These are phyloP conservation scores for Pyricularia sp. DNA, from an alignment of 2,329 filamentous ascomycete species.

Conservation along the genomic window DNA sequence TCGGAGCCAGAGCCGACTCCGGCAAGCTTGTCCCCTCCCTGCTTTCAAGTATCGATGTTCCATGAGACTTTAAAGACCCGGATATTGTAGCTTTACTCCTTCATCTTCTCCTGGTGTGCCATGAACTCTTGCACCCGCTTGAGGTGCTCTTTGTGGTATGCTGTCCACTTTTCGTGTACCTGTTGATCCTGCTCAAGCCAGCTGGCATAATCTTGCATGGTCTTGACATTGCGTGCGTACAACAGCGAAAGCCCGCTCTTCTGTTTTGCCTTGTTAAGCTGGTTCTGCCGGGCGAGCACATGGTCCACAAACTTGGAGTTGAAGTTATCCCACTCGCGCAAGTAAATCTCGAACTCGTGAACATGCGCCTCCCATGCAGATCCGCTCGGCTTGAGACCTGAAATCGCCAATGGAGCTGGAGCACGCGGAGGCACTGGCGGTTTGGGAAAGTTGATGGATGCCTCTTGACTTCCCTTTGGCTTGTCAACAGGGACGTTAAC, in stretches of 20 bases:
- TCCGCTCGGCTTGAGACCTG: slow-evolving; percentile 28
- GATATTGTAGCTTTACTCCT: slow-evolving; percentile 11
- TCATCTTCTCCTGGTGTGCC: slow-evolving; percentile 29
- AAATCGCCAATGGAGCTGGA: slow-evolving; percentile 27
- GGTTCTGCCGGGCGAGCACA: slow-evolving; percentile 36
- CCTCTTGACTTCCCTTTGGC: slow-evolving; percentile 15
- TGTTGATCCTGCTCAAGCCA: slow-evolving; percentile 52
- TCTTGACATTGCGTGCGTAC: slow-evolving; percentile 25
- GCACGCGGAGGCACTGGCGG: slow-evolving; percentile 36
- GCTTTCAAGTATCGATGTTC: neutral
- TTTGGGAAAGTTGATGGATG: slow-evolving; percentile 30
- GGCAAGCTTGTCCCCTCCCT: neutral
- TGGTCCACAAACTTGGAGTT: slow-evolving; percentile 42
- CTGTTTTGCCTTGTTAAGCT: slow-evolving; percentile 24
- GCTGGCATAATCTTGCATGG: slow-evolving; percentile 43
- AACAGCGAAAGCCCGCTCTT: slow-evolving; percentile 33
- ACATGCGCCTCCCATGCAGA: slow-evolving; percentile 37
- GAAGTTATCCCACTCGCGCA: slow-evolving; percentile 36
- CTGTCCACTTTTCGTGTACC: slow-evolving; percentile 47
- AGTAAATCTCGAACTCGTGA: slow-evolving; percentile 39
- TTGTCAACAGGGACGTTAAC: slow-evolving; percentile 20
- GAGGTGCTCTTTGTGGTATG: slow-evolving; percentile 47
- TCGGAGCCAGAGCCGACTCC: neutral
- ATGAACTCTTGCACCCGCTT: slow-evolving; percentile 44
- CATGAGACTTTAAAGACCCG: neutral